Percentiles rank a stretch among this genome's conserved stretches.
These are phyloP conservation scores for Pelagophyceae sp. DNA, from an alignment of 352 stramenopile genomes.

Conservation along the genomic window DNA sequence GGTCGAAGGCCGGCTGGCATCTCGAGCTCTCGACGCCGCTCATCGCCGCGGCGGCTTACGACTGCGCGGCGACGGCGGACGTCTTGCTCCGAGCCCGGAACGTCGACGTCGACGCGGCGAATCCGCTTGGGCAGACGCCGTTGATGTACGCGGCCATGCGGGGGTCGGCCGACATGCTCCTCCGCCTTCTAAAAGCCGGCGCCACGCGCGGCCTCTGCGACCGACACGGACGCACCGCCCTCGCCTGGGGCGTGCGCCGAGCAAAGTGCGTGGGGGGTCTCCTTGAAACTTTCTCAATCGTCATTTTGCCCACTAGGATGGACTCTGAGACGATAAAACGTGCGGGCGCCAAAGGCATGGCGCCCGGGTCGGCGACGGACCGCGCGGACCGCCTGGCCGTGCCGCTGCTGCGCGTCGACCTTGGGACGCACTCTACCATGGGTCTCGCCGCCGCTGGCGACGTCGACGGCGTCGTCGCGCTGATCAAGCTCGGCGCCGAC, in stretches of 20 bases:
- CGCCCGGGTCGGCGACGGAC: background rate
- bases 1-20: background rate
- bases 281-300: too few species aligned
- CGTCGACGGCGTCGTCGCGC: slow-evolving; percentile 11
- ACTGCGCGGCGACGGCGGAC: background rate
- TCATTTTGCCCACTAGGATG: background rate
- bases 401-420: background rate
- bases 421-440: background rate
- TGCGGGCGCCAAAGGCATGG: too few species aligned
- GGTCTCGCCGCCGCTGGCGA: background rate
- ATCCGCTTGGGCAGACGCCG: background rate
- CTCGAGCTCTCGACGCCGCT: slow-evolving; percentile 13
- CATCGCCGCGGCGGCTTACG: slow-evolving; percentile 11
- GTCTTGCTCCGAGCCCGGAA: background rate
- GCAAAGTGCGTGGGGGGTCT: too few species aligned
- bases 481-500: background rate
- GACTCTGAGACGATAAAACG: background rate
- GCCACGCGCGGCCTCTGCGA: background rate
- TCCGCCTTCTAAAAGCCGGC: background rate
- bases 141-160: background rate
- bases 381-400: slow-evolving; percentile 1
- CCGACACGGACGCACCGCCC: background rate
- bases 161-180: background rate
- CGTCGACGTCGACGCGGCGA: background rate
- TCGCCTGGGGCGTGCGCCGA: slow-evolving; percentile 8